Evolutionary conservation across 2,329 filamentous ascomycete species (phyloP), one percentile per base, ranked within the genome.

Genomic region (Dryadomyces sulphureus): DNA sequence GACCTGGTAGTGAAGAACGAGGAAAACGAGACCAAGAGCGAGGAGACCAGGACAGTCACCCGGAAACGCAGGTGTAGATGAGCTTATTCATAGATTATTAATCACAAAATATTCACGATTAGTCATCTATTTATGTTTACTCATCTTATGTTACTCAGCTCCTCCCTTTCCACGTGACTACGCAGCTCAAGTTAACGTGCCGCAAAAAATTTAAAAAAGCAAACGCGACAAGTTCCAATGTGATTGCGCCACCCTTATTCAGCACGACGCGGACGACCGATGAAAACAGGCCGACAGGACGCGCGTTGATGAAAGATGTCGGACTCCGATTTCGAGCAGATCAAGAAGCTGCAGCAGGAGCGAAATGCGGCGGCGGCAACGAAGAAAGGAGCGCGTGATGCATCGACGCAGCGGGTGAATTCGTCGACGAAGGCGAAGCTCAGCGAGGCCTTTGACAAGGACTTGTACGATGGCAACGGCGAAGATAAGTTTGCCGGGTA

Each of bases 281-380:
- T 17, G 30, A 24, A 43, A 32, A n/a, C n/a, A n/a, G n/a, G n/a
- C n/a, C n/a, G n/a, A n/a, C n/a, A n/a, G n/a, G n/a, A n/a, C n/a
- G n/a, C n/a, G n/a, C n/a, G n/a, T n/a, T n/a, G n/a, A n/a, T 24
- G 38, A 43, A 73, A 62, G 56, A 81, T 81, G 77, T 79, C 77
- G 66, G 75, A 81, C 69, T 81, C 84, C 65, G 87, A 93, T 65
- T 92, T 94, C 66, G 85, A 92, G 61, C 75, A 81, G 59, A 84
- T 94, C 65, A 81, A 81, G 67, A 83, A 81, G 72, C 81, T 90
- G 61, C 88, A 94, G 72, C 81, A 84, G 65, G 88, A 94, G 82
- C 86, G 89, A 63, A 94, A 94, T 66, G 82, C 83, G 62, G 73
- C 77, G 57, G 75, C 83, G 57, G 77, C 81, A 58, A 73, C 72